A percentile compares a stretch with the other conserved stretches of the same genome.
Conservation (phyloP, 352 stramenopile genomes). For the Phytopythium helicoides region DNA sequence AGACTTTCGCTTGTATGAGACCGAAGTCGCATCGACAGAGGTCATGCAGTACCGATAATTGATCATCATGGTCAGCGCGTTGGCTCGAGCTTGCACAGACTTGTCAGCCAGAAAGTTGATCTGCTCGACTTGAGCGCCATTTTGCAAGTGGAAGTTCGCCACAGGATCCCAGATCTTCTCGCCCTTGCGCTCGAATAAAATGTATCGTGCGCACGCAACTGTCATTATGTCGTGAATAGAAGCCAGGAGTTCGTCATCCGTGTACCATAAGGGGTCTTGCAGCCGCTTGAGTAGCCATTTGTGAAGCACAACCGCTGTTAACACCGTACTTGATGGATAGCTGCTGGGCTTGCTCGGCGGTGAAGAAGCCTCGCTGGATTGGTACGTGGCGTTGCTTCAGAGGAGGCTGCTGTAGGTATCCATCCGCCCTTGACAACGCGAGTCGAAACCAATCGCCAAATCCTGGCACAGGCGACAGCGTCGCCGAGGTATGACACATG, state of each 20-base stretch:
- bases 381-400: slow-evolving; percentile 12
- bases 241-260: slow-evolving; percentile 41
- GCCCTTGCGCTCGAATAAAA: slow-evolving; percentile 74
- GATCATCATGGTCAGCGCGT: slow-evolving; percentile 77
- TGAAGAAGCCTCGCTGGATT: slow-evolving; percentile 48
- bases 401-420: slow-evolving; percentile 18
- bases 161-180: slow-evolving; percentile 83
- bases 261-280: slow-evolving; percentile 42
- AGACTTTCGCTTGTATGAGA: slow-evolving; percentile 79
- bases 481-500: slow-evolving; percentile 61
- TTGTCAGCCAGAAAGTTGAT: slow-evolving; percentile 81
- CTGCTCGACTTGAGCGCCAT: slow-evolving; percentile 82
- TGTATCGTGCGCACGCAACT: slow-evolving; percentile 64
- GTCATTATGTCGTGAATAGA: slow-evolving; percentile 51
- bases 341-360: slow-evolving; percentile 36
- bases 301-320: slow-evolving; percentile 38
- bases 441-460: slow-evolving; percentile 70
- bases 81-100: slow-evolving; percentile 38
- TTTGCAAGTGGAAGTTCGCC: slow-evolving; percentile 85
- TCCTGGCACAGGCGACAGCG: slow-evolving; percentile 73
- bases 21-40: slow-evolving; percentile 68
- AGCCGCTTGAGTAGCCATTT: slow-evolving; percentile 76
- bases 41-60: slow-evolving; percentile 89
- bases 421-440: slow-evolving; percentile 24
- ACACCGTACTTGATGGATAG: slow-evolving; percentile 63